phyloP scores from a whole-genome alignment of 2,329 filamentous ascomycete species.

The Emergomyces orientalis region DNA sequence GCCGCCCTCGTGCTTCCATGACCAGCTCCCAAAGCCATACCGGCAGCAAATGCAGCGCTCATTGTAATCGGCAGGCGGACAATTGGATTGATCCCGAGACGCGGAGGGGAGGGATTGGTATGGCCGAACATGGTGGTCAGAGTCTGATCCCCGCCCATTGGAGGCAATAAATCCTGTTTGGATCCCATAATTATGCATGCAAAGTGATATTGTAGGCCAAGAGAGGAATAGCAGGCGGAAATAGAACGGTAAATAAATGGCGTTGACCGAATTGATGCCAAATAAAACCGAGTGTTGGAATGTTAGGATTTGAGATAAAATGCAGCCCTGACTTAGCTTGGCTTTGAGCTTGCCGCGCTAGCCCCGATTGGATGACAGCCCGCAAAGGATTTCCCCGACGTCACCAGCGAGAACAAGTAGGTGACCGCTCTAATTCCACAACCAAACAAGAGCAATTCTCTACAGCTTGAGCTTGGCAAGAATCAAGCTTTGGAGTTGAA shows the following conservation, averaged over 20 bases:
- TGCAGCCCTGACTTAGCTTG: neutral
- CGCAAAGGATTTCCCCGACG: neutral
- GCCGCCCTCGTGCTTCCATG: constrained; percentile 66
- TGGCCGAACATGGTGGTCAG: constrained; percentile 24
- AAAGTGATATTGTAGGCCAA: too few relatives aligned
- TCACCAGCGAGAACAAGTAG: neutral
- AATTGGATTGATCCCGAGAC: constrained; percentile 55
- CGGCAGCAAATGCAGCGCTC: constrained; percentile 55
- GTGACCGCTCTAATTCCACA: neutral
- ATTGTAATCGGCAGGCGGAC: constrained; percentile 58
- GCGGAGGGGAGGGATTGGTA: constrained; percentile 28
- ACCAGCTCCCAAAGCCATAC: constrained; percentile 59
- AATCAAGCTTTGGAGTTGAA: neutral
- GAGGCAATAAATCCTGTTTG: neutral
- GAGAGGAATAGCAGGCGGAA: neutral
- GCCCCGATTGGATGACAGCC: neutral
- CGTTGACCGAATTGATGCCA: neutral
- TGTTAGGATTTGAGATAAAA: neutral
- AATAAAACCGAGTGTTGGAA: neutral
- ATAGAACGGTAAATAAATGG: neutral
- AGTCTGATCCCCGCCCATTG: neutral
- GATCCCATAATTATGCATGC: constrained; percentile 15
- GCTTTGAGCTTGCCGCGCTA: neutral
- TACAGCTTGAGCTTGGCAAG: neutral
- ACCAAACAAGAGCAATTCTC: neutral